Base-by-base conservation (phyloP, 257 asterid species). In the Nicotiana tabacum region DNA sequence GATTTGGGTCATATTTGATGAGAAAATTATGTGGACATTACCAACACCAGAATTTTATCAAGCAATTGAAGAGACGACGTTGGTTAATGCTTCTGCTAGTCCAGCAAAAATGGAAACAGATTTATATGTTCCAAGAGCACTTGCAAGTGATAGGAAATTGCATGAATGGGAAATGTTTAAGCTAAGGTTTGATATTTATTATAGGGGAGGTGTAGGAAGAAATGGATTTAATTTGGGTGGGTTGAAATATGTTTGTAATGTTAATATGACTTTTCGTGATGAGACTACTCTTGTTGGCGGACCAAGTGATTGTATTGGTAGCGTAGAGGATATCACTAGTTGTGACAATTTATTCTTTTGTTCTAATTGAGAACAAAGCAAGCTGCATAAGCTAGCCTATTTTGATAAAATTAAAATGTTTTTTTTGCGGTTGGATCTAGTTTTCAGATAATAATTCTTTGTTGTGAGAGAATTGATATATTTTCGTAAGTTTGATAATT, bases 161-260 rank as follows among this genome's bases (percentile, higher is more conserved):
- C 61, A 72, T 72, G 79, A 48, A 48, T 72, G 79, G 79, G 61
- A 72, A 48, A 72, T 48, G 7, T 72, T 72, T 48, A 72, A 21
- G 61, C 61, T 72, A 33, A 72, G 79, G 10, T 72, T 72, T 72
- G 79, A 72, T 7, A 46, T 72, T 24, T 72, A 72, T 72, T 72
- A 72, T 48, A 72, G 79, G 35, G 79, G 79, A 12, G 79, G 79
- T 13, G 79, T 72, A 72, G 79, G 79, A 48, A 72, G 79, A 46
- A 72, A 72, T 72, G 79, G 79, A 72, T 72, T 72, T 72, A 72
- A 72, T 46, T 48, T 72, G 61, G 79, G 79, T 48, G 79, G 79
- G 27, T 72, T 72, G 27, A 72, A 72, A 18, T 72, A 72, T 72
- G 12, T 12, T 72, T 72, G 79, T 27, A 30, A 24, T 72, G 62